A percentile compares a stretch with the other conserved stretches of the same genome.
Conservation (phyloP, 2,329 filamentous ascomycete species). For the Penicillium sp. region DNA sequence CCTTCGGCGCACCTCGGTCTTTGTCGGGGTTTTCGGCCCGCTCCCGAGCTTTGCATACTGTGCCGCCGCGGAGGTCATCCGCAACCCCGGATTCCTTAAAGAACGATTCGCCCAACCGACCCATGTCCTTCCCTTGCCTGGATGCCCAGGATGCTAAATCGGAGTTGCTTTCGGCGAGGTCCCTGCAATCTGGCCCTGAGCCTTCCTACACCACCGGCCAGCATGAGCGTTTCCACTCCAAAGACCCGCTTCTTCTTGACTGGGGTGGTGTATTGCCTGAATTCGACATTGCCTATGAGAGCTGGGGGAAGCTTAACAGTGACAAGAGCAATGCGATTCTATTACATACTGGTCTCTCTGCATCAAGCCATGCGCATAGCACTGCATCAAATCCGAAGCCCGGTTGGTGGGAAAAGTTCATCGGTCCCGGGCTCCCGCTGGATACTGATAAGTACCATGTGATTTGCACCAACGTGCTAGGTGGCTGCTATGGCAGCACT, state of each 20-base stretch:
- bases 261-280: constrained; percentile 90
- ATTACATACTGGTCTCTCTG: constrained; percentile 87
- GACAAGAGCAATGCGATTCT: constrained; percentile 85
- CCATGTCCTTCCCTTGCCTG: constrained; percentile 83
- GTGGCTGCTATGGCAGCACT: constrained; percentile 92
- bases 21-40: constrained; percentile 13
- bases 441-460: constrained; percentile 90
- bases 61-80: constrained; percentile 16
- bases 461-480: constrained; percentile 94
- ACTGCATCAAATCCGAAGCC: constrained; percentile 79
- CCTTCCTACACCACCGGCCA: constrained; percentile 87
- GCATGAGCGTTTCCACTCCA: constrained; percentile 70
- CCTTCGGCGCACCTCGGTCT: constrained; percentile 11
- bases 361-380: constrained; percentile 94
- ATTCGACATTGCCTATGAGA: constrained; percentile 85
- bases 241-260: constrained; percentile 72
- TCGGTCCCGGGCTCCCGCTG: constrained; percentile 75
- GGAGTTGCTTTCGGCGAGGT: constrained; percentile 62
- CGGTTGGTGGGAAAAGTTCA: constrained; percentile 99
- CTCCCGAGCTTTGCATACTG: constrained; percentile 19
- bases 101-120: constrained; percentile 61
- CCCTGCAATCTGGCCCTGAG: constrained; percentile 72
- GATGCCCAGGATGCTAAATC: constrained; percentile 76
- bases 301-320: constrained; percentile 76
- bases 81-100: constrained; percentile 14